Evolutionary conservation across 202 grass and related monocot genomes (phyloP).

Genomic region (Elaeis oleifera): DNA sequence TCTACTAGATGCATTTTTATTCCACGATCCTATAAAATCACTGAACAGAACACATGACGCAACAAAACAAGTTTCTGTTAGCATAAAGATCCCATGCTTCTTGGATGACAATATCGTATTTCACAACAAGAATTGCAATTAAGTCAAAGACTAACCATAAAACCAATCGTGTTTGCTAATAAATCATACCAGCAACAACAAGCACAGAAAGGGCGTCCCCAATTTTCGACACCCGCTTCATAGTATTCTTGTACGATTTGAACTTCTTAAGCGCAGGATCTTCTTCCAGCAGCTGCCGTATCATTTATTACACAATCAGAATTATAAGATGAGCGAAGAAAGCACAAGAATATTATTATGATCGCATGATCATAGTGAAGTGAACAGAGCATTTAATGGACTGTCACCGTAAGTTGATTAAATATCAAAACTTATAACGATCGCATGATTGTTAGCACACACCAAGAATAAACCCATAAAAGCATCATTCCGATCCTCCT

Average conservation of each 20-base stretch:
- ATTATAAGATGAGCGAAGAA: constrained; percentile 11
- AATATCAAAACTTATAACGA: no score
- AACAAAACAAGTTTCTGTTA: no score
- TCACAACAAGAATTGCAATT: neutral
- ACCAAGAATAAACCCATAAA: no score
- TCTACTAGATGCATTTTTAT: no score
- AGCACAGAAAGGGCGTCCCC: constrained; percentile 48
- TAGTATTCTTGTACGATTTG: constrained; percentile 78
- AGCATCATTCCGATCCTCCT: no score
- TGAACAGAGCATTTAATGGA: neutral
- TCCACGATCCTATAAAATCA: no score
- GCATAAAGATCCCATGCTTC: no score
- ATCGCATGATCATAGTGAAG: neutral
- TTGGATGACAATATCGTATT: no score
- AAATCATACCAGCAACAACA: constrained; percentile 50
- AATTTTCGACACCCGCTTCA: constrained; percentile 62
- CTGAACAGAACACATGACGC: no score
- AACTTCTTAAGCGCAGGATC: constrained; percentile 82
- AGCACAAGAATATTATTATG: neutral
- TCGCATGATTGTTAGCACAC: no score
- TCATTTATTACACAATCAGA: neutral
- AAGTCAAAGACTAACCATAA: constrained; percentile 2
- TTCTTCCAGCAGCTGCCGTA: constrained; percentile 69
- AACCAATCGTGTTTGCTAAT: constrained; percentile 2
- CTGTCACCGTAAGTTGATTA: neutral